These are phyloP conservation scores for Ogataea ganodermae DNA, from an alignment of 805 yeast genomes.

Conservation along the genomic window DNA sequence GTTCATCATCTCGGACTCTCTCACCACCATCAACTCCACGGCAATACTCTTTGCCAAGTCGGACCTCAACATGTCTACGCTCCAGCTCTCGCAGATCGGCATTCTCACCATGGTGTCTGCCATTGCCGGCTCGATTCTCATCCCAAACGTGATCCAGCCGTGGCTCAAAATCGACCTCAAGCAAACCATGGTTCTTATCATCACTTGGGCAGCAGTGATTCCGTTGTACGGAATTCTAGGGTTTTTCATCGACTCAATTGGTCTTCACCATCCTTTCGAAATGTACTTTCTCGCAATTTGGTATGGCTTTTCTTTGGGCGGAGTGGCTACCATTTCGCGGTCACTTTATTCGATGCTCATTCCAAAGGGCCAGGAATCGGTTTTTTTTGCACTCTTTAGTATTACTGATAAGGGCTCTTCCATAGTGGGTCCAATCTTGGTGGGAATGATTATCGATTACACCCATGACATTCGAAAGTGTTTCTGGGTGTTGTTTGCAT, in stretches of 20 bases:
- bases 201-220: conserved; percentile 62
- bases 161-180: conserved; percentile 46
- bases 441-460: conserved; percentile 70
- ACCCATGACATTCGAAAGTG: conserved; percentile 76
- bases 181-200: conserved; percentile 50
- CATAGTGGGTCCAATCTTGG: conserved; percentile 68
- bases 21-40: conserved; percentile 77
- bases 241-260: conserved; percentile 53
- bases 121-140: conserved; percentile 60
- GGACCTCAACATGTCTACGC: conserved; percentile 66
- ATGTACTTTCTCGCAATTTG: conserved; percentile 69
- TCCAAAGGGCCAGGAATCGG: conserved; percentile 74
- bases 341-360: conserved; percentile 68
- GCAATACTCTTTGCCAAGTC: conserved; percentile 76
- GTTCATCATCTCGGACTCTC: conserved; percentile 75
- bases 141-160: conserved; percentile 48
- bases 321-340: conserved; percentile 67
- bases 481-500: conserved; percentile 59
- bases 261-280: conserved; percentile 64
- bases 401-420: conserved; percentile 83
- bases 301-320: conserved; percentile 79
- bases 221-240: conserved; percentile 76
- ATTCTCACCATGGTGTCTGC: conserved; percentile 68
- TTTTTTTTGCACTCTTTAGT: conserved; percentile 73
- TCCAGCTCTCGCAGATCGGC: conserved; percentile 65